A percentile compares a stretch with the other conserved stretches of the same genome.
These are phyloP conservation scores for Heterobasidion annosum DNA, from an alignment of 1,284 basidiomycete genomes.

Conservation along the genomic window DNA sequence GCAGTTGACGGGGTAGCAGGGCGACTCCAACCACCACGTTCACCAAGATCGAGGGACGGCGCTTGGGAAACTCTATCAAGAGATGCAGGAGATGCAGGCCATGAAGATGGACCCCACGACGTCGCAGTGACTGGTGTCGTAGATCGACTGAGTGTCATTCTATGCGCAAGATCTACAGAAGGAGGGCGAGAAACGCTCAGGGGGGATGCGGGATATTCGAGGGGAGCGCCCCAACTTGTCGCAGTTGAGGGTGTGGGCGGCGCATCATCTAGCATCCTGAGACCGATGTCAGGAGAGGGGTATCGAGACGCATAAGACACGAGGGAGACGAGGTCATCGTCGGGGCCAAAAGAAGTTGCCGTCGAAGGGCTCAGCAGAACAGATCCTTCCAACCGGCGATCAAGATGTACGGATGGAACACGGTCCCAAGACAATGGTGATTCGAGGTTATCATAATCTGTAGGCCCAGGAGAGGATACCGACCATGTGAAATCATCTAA, in stretches of 20 bases:
- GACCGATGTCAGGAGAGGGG: constrained; percentile 29
- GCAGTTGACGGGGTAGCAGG: constrained; percentile 15
- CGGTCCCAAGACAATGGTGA: constrained; percentile 12
- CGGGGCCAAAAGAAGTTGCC: constrained; percentile 30
- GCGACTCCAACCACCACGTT: constrained; percentile 17
- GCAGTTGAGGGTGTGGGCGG: constrained; percentile 22
- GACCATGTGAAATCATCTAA: constrained; percentile 65
- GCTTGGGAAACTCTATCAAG: constrained; percentile 15
- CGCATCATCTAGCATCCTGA: constrained; percentile 13
- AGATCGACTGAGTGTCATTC: constrained; percentile 3
- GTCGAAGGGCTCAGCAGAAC: constrained; percentile 47
- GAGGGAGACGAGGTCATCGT: constrained; percentile 21
- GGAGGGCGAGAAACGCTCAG: constrained; percentile 24
- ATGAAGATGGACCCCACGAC: neutral
- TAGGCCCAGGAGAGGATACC: constrained; percentile 55
- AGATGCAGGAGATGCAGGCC: neutral
- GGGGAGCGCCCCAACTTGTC: constrained; percentile 32
- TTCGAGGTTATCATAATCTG: constrained; percentile 28
- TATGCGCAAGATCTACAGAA: constrained; percentile 24
- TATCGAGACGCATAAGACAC: constrained; percentile 17
- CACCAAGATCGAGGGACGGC: constrained; percentile 23
- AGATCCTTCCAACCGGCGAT: constrained; percentile 44
- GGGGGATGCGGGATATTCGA: constrained; percentile 11
- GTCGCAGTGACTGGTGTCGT: neutral
- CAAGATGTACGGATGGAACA: constrained; percentile 47